Conservation (phyloP, 1,139 yeast genomes). For the Yamadazyma aaseri region DNA sequence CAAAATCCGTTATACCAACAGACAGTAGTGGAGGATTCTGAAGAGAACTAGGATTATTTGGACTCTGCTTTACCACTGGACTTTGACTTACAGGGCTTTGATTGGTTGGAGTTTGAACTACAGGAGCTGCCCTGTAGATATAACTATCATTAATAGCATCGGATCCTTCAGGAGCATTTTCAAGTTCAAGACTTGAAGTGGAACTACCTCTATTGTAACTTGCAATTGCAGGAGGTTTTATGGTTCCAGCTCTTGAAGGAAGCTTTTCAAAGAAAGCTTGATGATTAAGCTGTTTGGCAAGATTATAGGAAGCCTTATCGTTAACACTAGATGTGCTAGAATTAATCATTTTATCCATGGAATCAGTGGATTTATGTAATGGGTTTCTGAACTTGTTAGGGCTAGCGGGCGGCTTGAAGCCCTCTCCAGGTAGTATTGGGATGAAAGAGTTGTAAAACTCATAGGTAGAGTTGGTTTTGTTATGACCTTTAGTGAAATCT, state of each 20-base stretch:
- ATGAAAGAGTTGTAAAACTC: constrained; percentile 46
- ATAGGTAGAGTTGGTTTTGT: constrained; percentile 30
- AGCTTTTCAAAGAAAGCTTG: constrained; percentile 41
- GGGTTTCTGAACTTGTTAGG: constrained; percentile 12
- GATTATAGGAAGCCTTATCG: constrained; percentile 31
- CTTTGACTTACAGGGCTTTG: too few relatives aligned
- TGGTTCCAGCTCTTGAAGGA: constrained; percentile 29
- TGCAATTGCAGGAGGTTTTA: constrained; percentile 18
- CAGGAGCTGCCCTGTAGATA: constrained; percentile 21
- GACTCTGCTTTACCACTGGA: too few relatives aligned
- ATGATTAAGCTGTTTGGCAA: constrained; percentile 41
- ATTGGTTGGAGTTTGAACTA: too few relatives aligned
- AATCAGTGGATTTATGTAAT: constrained; percentile 9
- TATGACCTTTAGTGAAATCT: constrained; percentile 7
- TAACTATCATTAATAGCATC: constrained; percentile 38
- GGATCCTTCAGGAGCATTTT: constrained; percentile 19
- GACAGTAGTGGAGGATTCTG: too few relatives aligned
- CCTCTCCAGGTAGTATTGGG: constrained; percentile 31
- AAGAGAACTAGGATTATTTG: too few relatives aligned
- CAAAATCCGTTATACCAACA: too few relatives aligned
- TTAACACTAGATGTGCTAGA: constrained; percentile 7
- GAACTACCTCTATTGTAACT: constrained; percentile 3
- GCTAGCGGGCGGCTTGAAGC: constrained; percentile 1
- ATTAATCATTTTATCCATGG: constrained; percentile 7
- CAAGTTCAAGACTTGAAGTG: constrained; percentile 26